phyloP scores from a whole-genome alignment of 345 rosid species.

The Brassica incana region DNA sequence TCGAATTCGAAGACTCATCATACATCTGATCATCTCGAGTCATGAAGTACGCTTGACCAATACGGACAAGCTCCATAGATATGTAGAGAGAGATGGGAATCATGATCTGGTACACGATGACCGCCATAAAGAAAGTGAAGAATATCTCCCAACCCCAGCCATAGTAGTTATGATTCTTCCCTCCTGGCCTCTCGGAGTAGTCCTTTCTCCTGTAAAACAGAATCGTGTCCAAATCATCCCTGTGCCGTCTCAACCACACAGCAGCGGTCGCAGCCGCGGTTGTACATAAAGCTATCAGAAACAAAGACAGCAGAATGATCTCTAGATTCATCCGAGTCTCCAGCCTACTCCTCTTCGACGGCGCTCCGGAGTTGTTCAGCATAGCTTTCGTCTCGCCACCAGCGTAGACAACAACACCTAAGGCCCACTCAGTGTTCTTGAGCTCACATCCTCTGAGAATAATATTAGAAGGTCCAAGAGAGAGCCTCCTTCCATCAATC shows the following conservation, averaged over 20 bases:
- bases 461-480: constrained; percentile 95
- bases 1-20: constrained; percentile 75
- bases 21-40: constrained; percentile 68
- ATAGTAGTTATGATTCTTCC: constrained; percentile 63
- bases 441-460: constrained; percentile 92
- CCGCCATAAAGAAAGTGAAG: constrained; percentile 92
- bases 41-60: constrained; percentile 99
- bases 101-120: constrained; percentile 97
- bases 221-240: constrained; percentile 59
- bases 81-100: constrained; percentile 98
- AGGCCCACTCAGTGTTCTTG: constrained; percentile 80
- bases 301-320: constrained; percentile 78
- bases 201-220: constrained; percentile 70
- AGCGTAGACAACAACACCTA: constrained; percentile 85
- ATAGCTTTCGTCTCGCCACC: constrained; percentile 92
- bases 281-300: constrained; percentile 69
- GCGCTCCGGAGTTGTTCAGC: constrained; percentile 94
- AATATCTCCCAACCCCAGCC: constrained; percentile 94
- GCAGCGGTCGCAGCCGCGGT: constrained; percentile 66
- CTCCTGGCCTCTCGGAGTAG: constrained; percentile 43
- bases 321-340: constrained; percentile 86
- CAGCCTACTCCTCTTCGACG: constrained; percentile 91
- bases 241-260: constrained; percentile 73
- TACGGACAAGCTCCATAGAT: constrained; percentile 99
- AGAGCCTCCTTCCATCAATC: constrained; percentile 72